Base-by-base conservation (phyloP, 1,139 yeast genomes). In the Hemisphaericaspora lyxosophila region DNA sequence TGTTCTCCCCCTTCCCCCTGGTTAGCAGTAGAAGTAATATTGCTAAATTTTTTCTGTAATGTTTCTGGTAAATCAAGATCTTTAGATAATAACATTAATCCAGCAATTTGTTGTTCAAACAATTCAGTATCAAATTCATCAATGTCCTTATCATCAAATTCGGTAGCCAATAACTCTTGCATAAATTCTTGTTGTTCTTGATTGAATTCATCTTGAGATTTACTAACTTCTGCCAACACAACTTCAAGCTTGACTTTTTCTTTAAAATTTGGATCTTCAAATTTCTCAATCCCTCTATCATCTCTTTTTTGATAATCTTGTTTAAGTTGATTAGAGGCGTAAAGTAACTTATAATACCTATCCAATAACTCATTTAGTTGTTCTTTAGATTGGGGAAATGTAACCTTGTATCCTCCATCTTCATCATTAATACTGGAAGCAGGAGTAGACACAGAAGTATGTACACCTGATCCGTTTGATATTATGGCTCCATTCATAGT, bases 61-160 rank as follows among this genome's bases (percentile, higher is more conserved):
- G 62, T 43, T 42, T 68, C 67, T 7, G 97, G 95, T 34, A 94
- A 60, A 53, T 86, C 94, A 47, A 87, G 54, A 56, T 89, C 95
- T 47, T 78, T 83, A 2, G 95, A 76, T 37, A 92, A 65, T 24
- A 89, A 59, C 56, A 89, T 89, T 48, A 87, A 77, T 0, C 94
- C 87, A 20, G 80, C 67, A 19, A 92, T 62, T 59, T 90, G 97
- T 37, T 78, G 73, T 40, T 75, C 71, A 42, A 90, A 66, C 36
- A 82, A 59, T 4, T 64, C 68, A 15, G 67, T 49, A 57, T 88
- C 87, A 19, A 73, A 41, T 1, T 36, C 33, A 9, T 47, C 46
- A 2, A 40, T 38, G 5, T 41, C 39, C 8, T 40, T 31, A 8
- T 39, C 34, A 9, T 36, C 33, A n/a, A 39, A 34, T 14, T 48